Evolutionary conservation across 345 rosid species (phyloP), one percentile per base, ranked within the genome.

Genomic region (Odontarrhena argentea): DNA sequence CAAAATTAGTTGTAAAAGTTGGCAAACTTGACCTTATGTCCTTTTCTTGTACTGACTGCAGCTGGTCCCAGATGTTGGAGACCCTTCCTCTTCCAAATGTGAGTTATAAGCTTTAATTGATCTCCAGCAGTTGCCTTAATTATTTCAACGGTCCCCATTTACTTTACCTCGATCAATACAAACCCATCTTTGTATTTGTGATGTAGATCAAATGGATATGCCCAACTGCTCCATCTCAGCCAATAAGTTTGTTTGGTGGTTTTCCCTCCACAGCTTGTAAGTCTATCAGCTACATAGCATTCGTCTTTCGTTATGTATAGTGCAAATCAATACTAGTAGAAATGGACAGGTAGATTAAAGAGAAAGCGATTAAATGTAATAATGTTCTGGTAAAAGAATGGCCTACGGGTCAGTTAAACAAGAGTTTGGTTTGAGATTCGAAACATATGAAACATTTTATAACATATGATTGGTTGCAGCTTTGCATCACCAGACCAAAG

Each of bases 61-160:
- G 99, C 84, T 94, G 99, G 97, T 94, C 96, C 26, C 97, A 94
- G 84, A 82, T 94, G 67, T 81, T 94, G 81, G 99, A 94, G 83
- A 74, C 89, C 35, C 89, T 94, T 47, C 92, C 96, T 65, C 96
- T 94, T 81, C 95, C 82, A 65, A 94, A 90, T 80, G 99, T 90
- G 84, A 84, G 96, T 55, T 52, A 37, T 37, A 48, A 67, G 57
- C 59, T 53, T 55, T 13, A 28, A 34, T 40, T 69, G 18, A 40
- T 63, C 1, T 48, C 9, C 28, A 37, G 41, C 49, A 22, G 22
- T 52, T 60, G 26, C 41, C 42, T 60, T 60, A 2, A 46, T 9
- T 10, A 50, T 36, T 7, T 60, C 30, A 50, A 45, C 9, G 1
- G 44, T 43, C 37, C 56, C 11, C 28, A 46, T 6, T 28, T 54